phyloP scores from a whole-genome alignment of 495 filamentous ascomycete species.

The Xylaria palmicola region DNA sequence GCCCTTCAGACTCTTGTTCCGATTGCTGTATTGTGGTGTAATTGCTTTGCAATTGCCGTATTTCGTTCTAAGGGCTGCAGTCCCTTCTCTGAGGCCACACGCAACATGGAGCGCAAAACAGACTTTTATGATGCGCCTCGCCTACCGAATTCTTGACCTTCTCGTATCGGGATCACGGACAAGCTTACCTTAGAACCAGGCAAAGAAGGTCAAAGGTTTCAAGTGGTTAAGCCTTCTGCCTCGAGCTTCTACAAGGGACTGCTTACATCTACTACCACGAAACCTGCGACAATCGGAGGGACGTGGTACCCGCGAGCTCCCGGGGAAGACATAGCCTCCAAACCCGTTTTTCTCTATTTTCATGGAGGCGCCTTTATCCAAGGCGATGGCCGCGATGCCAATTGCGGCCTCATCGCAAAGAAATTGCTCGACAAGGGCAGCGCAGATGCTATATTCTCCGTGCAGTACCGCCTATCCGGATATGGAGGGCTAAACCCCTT shows the following conservation, averaged over 20 bases:
- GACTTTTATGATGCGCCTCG: conserved; percentile 13
- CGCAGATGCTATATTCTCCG: conserved; percentile 24
- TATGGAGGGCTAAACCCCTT: conserved; percentile 31
- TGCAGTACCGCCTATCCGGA: conserved; percentile 40
- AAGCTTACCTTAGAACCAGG: conserved; percentile 10
- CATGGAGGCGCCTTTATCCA: conserved; percentile 52
- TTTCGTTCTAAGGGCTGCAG: not conserved
- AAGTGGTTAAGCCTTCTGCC: conserved; percentile 9
- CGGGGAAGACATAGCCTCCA: not conserved
- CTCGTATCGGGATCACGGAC: conserved; percentile 10
- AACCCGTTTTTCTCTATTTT: conserved; percentile 56
- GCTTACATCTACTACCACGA: conserved; percentile 6
- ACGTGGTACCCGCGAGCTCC: conserved; percentile 20
- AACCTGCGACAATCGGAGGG: conserved; percentile 19
- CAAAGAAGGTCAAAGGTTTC: conserved; percentile 20
- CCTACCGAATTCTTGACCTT: not conserved
- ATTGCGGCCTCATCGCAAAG: conserved; percentile 27
- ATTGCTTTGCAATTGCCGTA: conserved; percentile 2
- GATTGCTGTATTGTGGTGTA: not conserved
- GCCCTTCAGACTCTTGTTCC: conserved; percentile 4
- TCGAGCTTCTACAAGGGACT: conserved; percentile 11
- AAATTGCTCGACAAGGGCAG: conserved; percentile 15
- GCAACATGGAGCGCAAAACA: conserved; percentile 18
- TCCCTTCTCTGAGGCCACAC: conserved; percentile 7
- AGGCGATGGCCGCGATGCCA: conserved; percentile 33